These are phyloP conservation scores for Xanthoparmelia taractica DNA, from an alignment of 495 filamentous ascomycete species.

Conservation along the genomic window DNA sequence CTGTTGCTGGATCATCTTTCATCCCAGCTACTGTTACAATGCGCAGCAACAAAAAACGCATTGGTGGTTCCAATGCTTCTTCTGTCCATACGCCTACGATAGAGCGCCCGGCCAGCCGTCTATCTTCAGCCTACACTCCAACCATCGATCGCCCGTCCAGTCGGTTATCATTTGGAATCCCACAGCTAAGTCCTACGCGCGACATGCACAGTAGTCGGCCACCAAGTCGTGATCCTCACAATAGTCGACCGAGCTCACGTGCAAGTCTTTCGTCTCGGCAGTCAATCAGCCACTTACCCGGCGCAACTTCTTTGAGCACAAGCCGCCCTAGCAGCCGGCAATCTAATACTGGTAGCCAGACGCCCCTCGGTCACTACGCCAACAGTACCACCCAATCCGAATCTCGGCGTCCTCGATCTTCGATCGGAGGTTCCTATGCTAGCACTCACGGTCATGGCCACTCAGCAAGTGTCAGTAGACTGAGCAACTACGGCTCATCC, in stretches of 20 bases:
- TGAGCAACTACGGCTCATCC: constrained; percentile 24
- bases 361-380: constrained; percentile 47
- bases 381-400: constrained; percentile 32
- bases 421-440: constrained; percentile 40
- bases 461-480: constrained; percentile 29
- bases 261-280: constrained; percentile 36
- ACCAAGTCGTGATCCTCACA: constrained; percentile 22
- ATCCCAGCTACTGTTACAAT: constrained; percentile 73
- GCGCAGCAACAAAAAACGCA: constrained; percentile 60
- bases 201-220: constrained; percentile 24
- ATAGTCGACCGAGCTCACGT: constrained; percentile 44
- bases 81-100: constrained; percentile 40
- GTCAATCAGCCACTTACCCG: constrained; percentile 25
- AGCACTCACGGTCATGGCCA: constrained; percentile 39
- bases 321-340: constrained; percentile 59
- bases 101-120: constrained; percentile 31
- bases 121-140: constrained; percentile 33
- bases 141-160: constrained; percentile 30
- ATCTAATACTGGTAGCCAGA: constrained; percentile 58
- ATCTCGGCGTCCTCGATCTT: constrained; percentile 46
- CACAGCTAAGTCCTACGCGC: constrained; percentile 31
- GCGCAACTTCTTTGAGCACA: constrained; percentile 37
- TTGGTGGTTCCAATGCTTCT: constrained; percentile 54
- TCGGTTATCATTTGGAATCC: constrained; percentile 43
- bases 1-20: constrained; percentile 43